A percentile compares a stretch with the other conserved stretches of the same genome.
Evolutionary conservation across 768 basidiomycete species (phyloP).

Genomic region (Xerocomus brunneocitrinus): DNA sequence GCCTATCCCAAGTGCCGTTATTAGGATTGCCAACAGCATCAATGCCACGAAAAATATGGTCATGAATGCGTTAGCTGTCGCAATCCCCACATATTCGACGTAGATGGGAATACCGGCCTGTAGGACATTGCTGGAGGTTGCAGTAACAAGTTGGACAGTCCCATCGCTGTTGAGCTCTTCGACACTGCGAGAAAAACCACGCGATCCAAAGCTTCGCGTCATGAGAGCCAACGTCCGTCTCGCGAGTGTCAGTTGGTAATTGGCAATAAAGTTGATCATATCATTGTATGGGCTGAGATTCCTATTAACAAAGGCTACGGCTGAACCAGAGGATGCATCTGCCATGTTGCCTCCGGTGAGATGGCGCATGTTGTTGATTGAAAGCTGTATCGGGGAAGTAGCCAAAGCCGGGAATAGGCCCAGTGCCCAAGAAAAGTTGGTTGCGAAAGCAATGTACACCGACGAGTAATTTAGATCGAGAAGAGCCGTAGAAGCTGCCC

Average conservation of each 20-base stretch:
- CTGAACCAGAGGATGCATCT: constrained; percentile 53
- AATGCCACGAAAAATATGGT: constrained; percentile 77
- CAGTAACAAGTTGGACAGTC: constrained; percentile 62
- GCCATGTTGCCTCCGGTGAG: constrained; percentile 74
- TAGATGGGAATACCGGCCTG: constrained; percentile 81
- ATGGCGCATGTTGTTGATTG: constrained; percentile 80
- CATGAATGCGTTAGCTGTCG: constrained; percentile 86
- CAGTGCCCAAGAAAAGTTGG: constrained; percentile 88
- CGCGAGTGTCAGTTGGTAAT: not conserved
- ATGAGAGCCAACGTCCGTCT: constrained; percentile 8
- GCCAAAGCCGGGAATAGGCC: constrained; percentile 60
- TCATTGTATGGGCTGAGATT: constrained; percentile 75
- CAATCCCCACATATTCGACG: constrained; percentile 70
- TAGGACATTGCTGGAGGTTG: constrained; percentile 59
- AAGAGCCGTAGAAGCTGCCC: constrained; percentile 73
- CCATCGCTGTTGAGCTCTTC: constrained; percentile 22
- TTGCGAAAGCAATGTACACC: constrained; percentile 72
- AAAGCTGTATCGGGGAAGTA: constrained; percentile 58
- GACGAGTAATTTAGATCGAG: constrained; percentile 85
- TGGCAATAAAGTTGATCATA: not conserved
- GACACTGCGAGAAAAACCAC: constrained; percentile 12
- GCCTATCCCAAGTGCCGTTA: constrained; percentile 47
- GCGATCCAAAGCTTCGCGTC: constrained; percentile 1
- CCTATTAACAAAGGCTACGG: constrained; percentile 76
- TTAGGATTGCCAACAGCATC: constrained; percentile 58